Conservation (phyloP, 352 stramenopile species). For the Halophytophthora batemanensis region DNA sequence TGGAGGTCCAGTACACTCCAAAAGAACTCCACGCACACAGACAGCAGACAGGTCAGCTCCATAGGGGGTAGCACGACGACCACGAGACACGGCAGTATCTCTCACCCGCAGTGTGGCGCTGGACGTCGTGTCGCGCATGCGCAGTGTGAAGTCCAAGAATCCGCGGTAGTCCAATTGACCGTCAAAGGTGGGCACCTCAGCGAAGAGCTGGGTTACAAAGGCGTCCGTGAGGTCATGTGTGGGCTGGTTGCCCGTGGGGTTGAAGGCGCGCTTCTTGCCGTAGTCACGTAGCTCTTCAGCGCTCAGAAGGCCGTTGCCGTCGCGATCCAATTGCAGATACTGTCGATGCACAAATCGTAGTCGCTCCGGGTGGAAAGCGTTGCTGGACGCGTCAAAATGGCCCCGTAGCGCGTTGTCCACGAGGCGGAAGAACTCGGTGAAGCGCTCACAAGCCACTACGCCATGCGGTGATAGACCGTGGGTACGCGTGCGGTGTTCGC, state of each 20-base stretch:
- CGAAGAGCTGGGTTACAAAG: conserved; percentile 56
- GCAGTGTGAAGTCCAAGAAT: conserved; percentile 62
- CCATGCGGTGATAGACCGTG: conserved; percentile 28
- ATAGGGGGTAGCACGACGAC: background rate
- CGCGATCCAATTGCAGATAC: conserved; percentile 59
- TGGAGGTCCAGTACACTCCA: conserved; percentile 68
- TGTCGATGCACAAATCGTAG: conserved; percentile 51
- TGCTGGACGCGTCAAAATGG: conserved; percentile 30
- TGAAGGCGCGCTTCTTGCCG: conserved; percentile 71
- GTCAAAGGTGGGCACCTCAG: conserved; percentile 46
- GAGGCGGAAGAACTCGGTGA: conserved; percentile 45
- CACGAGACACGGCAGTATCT: background rate
- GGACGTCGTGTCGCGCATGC: conserved; percentile 42
- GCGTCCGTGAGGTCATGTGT: conserved; percentile 56
- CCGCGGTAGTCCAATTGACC: conserved; percentile 60
- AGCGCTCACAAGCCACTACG: conserved; percentile 23
- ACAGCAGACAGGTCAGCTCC: background rate
- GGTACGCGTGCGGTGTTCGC: conserved; percentile 21
- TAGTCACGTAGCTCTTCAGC: conserved; percentile 42
- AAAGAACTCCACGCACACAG: conserved; percentile 42
- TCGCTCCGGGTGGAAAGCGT: conserved; percentile 28
- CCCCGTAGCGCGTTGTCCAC: conserved; percentile 25
- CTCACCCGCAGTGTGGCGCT: conserved; percentile 37
- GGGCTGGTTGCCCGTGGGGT: conserved; percentile 30
- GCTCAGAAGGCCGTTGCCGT: conserved; percentile 61